Evolutionary conservation across 345 rosid species (phyloP).

Genomic region (Angophora floribunda): DNA sequence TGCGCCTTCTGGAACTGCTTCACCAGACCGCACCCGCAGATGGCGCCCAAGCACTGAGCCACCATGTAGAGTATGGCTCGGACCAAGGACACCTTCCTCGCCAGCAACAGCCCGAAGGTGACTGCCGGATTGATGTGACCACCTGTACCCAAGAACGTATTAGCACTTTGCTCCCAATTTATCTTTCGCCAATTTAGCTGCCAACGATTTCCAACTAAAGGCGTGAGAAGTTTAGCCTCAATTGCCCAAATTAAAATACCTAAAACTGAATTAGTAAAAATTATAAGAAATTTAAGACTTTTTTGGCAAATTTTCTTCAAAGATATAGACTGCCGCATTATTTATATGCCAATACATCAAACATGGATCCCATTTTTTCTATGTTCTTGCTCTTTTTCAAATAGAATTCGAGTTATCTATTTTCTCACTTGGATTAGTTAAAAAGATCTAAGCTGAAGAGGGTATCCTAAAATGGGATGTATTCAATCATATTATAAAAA

Average conservation of each 20-base stretch:
- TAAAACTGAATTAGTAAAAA: no score
- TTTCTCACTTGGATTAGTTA: neutral
- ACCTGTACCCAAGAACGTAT: conserved; percentile 1
- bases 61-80: conserved; percentile 28
- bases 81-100: conserved; percentile 33
- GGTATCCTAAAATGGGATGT: neutral
- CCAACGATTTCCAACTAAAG: no score
- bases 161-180: neutral
- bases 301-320: no score
- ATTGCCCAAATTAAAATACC: no score
- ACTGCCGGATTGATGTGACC: conserved; percentile 40
- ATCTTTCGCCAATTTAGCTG: neutral
- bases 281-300: no score
- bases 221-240: no score
- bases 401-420: neutral
- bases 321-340: no score
- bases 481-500: neutral
- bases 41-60: conserved; percentile 42
- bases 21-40: conserved; percentile 36
- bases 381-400: neutral
- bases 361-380: neutral
- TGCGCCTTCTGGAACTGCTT: conserved; percentile 30
- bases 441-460: neutral
- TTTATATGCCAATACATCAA: no score
- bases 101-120: conserved; percentile 32